Conservation (phyloP, 345 rosid species). For the Citrus unshiu region DNA sequence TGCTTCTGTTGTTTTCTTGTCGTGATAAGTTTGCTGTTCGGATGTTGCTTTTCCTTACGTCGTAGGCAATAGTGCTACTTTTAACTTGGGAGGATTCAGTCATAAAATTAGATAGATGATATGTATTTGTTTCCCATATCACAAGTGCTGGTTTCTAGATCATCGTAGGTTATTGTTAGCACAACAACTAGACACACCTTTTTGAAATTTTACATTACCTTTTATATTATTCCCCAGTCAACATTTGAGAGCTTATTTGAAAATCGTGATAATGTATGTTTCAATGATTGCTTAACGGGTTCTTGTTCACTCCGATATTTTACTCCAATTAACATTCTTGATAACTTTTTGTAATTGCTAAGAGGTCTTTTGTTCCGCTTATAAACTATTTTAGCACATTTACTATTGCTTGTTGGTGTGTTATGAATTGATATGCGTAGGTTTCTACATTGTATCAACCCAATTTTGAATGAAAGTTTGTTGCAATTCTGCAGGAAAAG, state of each 20-base stretch:
- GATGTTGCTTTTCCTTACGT: too few relatives aligned
- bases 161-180: neutral
- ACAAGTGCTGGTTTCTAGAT: neutral
- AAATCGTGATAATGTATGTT: neutral
- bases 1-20: neutral
- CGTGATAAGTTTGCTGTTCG: neutral
- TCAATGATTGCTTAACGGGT: neutral
- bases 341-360: neutral
- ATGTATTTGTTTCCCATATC: neutral
- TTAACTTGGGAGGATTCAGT: neutral
- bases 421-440: neutral
- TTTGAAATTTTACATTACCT: neutral
- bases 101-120: neutral
- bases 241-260: neutral
- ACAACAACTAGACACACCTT: neutral
- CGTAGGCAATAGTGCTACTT: neutral
- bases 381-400: neutral
- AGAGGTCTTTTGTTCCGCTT: neutral
- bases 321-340: neutral
- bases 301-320: too few relatives aligned
- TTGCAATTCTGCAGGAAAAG: slow-evolving; percentile 34
- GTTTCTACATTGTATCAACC: neutral
- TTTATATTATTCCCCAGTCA: neutral
- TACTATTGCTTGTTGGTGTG: neutral
- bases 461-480: neutral